Evolutionary conservation across 345 rosid genomes (phyloP).

Genomic region (rapeseed (Brassica napus)): DNA sequence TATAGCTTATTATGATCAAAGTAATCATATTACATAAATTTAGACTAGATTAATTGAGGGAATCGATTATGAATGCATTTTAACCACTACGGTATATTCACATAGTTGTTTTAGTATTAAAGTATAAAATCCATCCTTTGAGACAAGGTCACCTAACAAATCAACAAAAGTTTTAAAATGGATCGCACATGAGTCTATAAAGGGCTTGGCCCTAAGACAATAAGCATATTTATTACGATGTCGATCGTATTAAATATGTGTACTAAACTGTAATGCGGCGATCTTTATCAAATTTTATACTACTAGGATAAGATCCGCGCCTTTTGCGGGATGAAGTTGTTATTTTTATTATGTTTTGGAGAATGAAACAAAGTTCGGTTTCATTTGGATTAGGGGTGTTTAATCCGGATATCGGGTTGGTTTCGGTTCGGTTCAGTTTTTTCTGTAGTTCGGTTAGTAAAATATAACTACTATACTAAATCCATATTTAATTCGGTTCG

Average conservation of each 20-base stretch:
- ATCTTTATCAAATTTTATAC: slow-evolving; percentile 22
- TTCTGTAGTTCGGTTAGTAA: too few relatives aligned
- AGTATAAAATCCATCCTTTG: background rate
- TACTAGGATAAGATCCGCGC: background rate
- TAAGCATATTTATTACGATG: slow-evolving; percentile 24
- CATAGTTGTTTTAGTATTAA: background rate
- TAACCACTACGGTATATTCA: background rate
- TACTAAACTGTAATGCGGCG: slow-evolving; percentile 21
- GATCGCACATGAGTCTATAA: slow-evolving; percentile 39
- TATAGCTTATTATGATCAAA: background rate
- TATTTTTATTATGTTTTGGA: too few relatives aligned
- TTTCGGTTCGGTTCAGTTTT: too few relatives aligned
- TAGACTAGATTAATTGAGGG: background rate
- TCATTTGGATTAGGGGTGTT: too few relatives aligned
- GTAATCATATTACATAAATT: background rate
- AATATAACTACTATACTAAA: too few relatives aligned
- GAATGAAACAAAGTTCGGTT: too few relatives aligned
- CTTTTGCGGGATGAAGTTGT: too few relatives aligned
- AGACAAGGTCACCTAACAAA: slow-evolving; percentile 35
- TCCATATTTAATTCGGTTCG: too few relatives aligned
- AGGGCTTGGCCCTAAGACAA: slow-evolving; percentile 20
- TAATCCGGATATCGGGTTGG: too few relatives aligned
- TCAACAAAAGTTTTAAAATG: slow-evolving; percentile 16
- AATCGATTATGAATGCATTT: background rate
- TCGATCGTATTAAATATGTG: slow-evolving; percentile 30